These are phyloP conservation scores for Penicillium chermesinum DNA, from an alignment of 495 filamentous ascomycete species.

Conservation along the genomic window DNA sequence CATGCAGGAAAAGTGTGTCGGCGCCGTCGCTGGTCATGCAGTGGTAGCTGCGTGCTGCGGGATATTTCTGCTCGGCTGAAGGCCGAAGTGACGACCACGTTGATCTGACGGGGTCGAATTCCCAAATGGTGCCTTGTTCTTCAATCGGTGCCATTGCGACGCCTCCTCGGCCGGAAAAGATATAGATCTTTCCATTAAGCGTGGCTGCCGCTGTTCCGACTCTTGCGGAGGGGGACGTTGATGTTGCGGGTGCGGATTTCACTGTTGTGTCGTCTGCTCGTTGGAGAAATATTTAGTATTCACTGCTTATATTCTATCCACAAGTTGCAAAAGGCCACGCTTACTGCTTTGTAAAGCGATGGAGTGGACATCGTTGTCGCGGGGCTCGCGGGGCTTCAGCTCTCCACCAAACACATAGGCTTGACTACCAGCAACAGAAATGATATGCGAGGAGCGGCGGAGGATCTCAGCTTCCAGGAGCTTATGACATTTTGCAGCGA, in stretches of 20 bases:
- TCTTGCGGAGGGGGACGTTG: conserved; percentile 33
- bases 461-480: conserved; percentile 34
- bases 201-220: conserved; percentile 45
- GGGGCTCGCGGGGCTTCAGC: conserved; percentile 40
- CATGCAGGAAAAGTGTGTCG: conserved; percentile 61
- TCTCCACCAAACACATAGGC: conserved; percentile 50
- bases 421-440: conserved; percentile 60
- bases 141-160: conserved; percentile 48
- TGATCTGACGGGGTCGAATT: conserved; percentile 28
- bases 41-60: conserved; percentile 47
- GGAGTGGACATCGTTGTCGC: conserved; percentile 66
- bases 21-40: conserved; percentile 43
- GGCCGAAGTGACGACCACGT: conserved; percentile 29
- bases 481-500: conserved; percentile 19
- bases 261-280: conserved; percentile 1
- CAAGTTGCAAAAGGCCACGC: conserved; percentile 1
- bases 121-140: conserved; percentile 48
- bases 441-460: conserved; percentile 63
- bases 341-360: conserved; percentile 43
- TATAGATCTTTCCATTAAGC: conserved; percentile 43
- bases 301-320: too few relatives aligned
- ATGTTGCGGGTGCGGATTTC: conserved; percentile 7
- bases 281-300: background rate
- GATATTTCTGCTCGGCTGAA: conserved; percentile 12
- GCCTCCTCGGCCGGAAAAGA: conserved; percentile 55